Evolutionary conservation across 306 rosid species (phyloP).

Genomic region (Geum urbanum): DNA sequence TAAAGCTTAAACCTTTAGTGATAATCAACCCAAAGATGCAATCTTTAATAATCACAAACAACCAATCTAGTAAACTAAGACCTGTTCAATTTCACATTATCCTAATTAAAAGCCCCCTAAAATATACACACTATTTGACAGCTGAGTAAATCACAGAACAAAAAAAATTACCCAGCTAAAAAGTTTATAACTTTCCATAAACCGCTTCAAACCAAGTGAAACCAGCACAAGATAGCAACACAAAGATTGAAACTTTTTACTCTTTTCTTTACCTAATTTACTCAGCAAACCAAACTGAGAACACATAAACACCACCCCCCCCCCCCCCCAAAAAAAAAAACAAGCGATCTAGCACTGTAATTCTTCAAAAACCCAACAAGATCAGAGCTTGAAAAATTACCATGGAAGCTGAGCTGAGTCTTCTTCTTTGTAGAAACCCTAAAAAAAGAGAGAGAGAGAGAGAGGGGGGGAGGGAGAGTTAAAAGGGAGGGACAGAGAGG

Average conservation of each 20-base stretch:
- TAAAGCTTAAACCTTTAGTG: background rate
- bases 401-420: slow-evolving; percentile 25
- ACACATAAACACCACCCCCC: too few species aligned
- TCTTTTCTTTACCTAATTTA: slow-evolving; percentile 12
- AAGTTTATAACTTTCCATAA: too few species aligned
- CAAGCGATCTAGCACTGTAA: slow-evolving; percentile 15
- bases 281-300: slow-evolving; percentile 4
- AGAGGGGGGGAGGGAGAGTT: too few species aligned
- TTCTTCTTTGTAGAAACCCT: slow-evolving; percentile 37
- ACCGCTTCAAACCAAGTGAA: too few species aligned
- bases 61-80: background rate
- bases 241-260: background rate
- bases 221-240: background rate
- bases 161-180: background rate
- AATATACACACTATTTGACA: slow-evolving; percentile 8
- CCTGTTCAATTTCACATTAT: background rate
- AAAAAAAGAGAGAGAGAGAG: too few species aligned
- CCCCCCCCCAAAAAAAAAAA: too few species aligned
- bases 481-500: slow-evolving; percentile 35
- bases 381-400: slow-evolving; percentile 18
- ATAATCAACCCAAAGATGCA: background rate
- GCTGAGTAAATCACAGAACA: background rate
- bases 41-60: background rate
- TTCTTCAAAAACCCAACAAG: background rate
- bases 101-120: background rate